phyloP scores from a whole-genome alignment of 441 rosid species.

The Francoa sonchifolia region DNA sequence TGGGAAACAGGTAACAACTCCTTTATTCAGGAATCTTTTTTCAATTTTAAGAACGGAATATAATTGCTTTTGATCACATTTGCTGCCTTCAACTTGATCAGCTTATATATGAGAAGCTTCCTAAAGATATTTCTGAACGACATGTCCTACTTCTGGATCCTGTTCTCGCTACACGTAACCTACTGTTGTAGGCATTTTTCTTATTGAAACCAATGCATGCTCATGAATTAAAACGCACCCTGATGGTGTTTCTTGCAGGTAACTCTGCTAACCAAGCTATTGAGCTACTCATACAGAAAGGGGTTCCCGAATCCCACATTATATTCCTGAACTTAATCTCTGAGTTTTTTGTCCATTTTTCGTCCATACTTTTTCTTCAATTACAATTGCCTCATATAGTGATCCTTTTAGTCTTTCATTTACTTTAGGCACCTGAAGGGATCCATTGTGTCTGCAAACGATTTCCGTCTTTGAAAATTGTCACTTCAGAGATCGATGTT shows the following conservation, averaged over 20 bases:
- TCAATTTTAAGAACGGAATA: not conserved
- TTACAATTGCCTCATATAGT: too few relatives aligned
- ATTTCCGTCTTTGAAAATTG: too few relatives aligned
- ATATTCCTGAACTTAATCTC: slow-evolving; percentile 88
- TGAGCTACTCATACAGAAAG: slow-evolving; percentile 70
- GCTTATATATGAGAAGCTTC: slow-evolving; percentile 97
- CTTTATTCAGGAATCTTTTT: slow-evolving; percentile 1
- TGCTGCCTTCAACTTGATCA: slow-evolving; percentile 19
- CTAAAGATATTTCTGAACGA: slow-evolving; percentile 88
- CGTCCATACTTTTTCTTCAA: too few relatives aligned
- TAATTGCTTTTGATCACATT: slow-evolving; percentile 1
- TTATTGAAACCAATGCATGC: not conserved
- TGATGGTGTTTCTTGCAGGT: slow-evolving; percentile 33
- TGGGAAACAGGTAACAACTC: slow-evolving; percentile 61
- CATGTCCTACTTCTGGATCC: slow-evolving; percentile 96
- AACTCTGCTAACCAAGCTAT: slow-evolving; percentile 96
- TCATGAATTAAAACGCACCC: not conserved
- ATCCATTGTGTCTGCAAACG: too few relatives aligned
- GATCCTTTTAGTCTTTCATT: too few relatives aligned
- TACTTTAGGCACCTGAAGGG: too few relatives aligned
- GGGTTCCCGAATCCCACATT: slow-evolving; percentile 89
- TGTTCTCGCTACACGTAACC: slow-evolving; percentile 80
- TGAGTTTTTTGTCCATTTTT: too few relatives aligned
- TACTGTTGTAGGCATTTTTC: slow-evolving; percentile 4
- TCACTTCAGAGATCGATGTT: not conserved